Evolutionary conservation across 2,329 filamentous ascomycete species (phyloP), one percentile per base, ranked within the genome.

Genomic region (Alternaria triticimaculans): DNA sequence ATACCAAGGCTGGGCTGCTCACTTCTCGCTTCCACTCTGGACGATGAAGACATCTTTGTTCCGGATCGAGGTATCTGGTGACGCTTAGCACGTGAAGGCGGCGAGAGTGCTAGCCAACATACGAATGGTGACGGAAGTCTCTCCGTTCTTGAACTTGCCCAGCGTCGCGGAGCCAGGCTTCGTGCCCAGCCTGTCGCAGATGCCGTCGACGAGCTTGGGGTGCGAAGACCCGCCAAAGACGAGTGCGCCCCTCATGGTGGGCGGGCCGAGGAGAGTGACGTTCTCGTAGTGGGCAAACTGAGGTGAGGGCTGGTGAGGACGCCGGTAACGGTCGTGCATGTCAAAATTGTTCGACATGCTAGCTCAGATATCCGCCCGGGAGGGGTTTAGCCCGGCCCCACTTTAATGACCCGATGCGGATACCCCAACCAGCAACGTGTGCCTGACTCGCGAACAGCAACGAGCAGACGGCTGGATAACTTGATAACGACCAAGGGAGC

Each of bases 1-100:
- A 54, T 33, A 51, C 48, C 53, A n/a, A 58, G 37, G 58, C 54
- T 20, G 43, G 57, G 37, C 30, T 55, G 72, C 82, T 54, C 78
- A 85, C 84, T 92, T 93, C 78, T 89, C 87, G 83, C 96, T 97
- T 69, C 96, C 96, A 67, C 95, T 98, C 85, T 99, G 96, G 65
- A 99, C 92, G 79, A 99, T 95, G 81, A 98, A 99, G 75, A 99
- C 95, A 87, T 99, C 95, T 82, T 98, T 96, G 80, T 99, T 96
- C 72, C 96, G 92, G 70, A 99, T 94, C 25, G 89, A 91, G 55
- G 84, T 84, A 75, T 84, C 83, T 85, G 64, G n/a, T 26, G 33
- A 41, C 48, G n/a, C 64, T 72, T 53, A 74, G 72, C 64, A 65
- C 44, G 59, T 55, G 55, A 60, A 51, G 51, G 49, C 37, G 18